Evolutionary conservation across 495 filamentous ascomycete species (phyloP).

Genomic region (Glonium stellatum): DNA sequence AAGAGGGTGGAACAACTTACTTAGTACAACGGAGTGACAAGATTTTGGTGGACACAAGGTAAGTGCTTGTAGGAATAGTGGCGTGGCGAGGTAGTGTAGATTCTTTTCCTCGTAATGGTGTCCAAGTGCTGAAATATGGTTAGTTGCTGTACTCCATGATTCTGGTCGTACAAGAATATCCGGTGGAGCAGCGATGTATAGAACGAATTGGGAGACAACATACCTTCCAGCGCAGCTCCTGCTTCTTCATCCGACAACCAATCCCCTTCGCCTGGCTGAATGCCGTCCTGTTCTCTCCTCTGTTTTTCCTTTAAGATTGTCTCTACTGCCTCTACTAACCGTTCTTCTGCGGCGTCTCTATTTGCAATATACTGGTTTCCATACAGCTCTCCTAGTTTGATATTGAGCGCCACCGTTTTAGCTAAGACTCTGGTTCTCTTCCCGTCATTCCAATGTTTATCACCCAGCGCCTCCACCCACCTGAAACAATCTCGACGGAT

Average conservation of each 20-base stretch:
- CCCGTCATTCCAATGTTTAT: conserved; percentile 44
- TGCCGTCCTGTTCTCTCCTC: conserved; percentile 55
- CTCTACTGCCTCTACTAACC: conserved; percentile 76
- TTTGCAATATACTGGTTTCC: conserved; percentile 52
- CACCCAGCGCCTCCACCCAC: conserved; percentile 55
- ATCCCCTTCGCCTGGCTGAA: conserved; percentile 56
- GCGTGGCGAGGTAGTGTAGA: conserved; percentile 70
- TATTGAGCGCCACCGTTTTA: conserved; percentile 63
- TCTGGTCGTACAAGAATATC: conserved; percentile 10
- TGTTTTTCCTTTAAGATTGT: conserved; percentile 66
- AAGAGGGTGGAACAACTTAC: conserved; percentile 35
- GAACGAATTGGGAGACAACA: conserved; percentile 17
- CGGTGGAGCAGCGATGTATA: not conserved
- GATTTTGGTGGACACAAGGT: conserved; percentile 47
- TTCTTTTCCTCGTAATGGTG: conserved; percentile 61
- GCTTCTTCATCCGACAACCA: conserved; percentile 70
- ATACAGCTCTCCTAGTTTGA: conserved; percentile 80
- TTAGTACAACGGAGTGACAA: conserved; percentile 70
- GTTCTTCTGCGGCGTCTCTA: conserved; percentile 60
- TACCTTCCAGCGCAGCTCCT: conserved; percentile 63
- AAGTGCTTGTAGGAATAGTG: conserved; percentile 82
- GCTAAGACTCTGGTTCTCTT: conserved; percentile 63
- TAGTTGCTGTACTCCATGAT: conserved; percentile 6
- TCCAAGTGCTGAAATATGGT: conserved; percentile 51
- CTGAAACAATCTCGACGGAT: conserved; percentile 52